Percentiles rank a stretch among this genome's conserved stretches.
Conservation (phyloP, 78 protist genomes). For the Pelomyxa schiedti region DNA sequence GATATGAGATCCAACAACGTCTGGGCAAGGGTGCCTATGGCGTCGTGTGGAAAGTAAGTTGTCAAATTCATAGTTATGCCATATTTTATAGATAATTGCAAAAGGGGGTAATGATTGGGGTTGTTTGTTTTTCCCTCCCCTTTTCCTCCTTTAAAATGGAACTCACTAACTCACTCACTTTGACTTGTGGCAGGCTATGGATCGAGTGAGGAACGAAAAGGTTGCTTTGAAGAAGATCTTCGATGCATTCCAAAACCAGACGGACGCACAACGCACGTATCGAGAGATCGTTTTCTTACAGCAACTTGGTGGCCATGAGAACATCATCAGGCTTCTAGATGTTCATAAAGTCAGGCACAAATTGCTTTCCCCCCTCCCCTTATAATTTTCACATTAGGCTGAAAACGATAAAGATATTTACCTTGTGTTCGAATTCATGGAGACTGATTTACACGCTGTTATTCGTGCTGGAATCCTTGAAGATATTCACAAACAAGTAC, state of each 20-base stretch:
- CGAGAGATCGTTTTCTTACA: conserved; percentile 93
- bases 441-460: conserved; percentile 93
- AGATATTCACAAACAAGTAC: conserved; percentile 92
- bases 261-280: conserved; percentile 98
- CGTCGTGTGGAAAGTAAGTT: too few relatives aligned
- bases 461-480: conserved; percentile 93
- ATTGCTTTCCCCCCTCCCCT: too few relatives aligned
- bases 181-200: conserved; percentile 89
- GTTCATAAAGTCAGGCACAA: too few relatives aligned
- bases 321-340: conserved; percentile 75
- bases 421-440: conserved; percentile 92
- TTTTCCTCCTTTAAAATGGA: too few relatives aligned
- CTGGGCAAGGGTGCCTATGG: conserved; percentile 96
- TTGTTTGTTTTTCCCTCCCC: too few relatives aligned
- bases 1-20: conserved; percentile 68
- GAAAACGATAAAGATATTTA: conserved; percentile 95
- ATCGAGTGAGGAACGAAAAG: conserved; percentile 59
- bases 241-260: conserved; percentile 94
- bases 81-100: too few relatives aligned
- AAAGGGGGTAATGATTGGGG: too few relatives aligned
- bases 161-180: too few relatives aligned
- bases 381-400: too few relatives aligned
- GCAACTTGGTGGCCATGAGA: conserved; percentile 75
- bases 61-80: too few relatives aligned
- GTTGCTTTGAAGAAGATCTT: conserved; percentile 96